Conservation (phyloP, 768 basidiomycete species). For the Termitomyces sp. region DNA sequence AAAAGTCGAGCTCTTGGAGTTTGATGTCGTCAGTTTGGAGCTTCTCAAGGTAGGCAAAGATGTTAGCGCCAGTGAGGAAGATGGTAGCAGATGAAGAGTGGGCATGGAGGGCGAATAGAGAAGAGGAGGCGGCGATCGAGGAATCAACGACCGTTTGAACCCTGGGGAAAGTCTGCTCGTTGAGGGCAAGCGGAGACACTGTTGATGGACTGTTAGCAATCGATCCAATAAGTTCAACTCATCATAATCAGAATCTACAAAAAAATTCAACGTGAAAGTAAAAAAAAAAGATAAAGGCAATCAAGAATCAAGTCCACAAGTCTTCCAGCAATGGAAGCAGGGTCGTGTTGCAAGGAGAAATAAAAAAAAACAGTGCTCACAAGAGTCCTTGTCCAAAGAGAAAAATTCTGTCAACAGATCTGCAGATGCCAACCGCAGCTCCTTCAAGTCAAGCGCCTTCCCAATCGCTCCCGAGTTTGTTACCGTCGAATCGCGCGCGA, state of each 20-base stretch:
- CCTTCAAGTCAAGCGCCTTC: slow-evolving; percentile 81
- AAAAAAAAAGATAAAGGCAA: not conserved
- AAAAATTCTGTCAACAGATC: slow-evolving; percentile 87
- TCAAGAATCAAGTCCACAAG: not conserved
- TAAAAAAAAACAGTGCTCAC: slow-evolving; percentile 37
- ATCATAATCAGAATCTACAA: not conserved
- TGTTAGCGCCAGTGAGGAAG: slow-evolving; percentile 75
- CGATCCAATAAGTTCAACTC: slow-evolving; percentile 12
- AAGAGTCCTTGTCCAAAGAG: slow-evolving; percentile 75
- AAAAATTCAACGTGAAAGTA: not conserved
- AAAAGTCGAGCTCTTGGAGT: slow-evolving; percentile 71
- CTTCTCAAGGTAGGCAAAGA: slow-evolving; percentile 62
- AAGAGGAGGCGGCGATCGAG: slow-evolving; percentile 64
- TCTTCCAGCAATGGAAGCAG: not conserved
- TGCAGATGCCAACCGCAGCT: slow-evolving; percentile 78
- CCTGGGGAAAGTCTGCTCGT: slow-evolving; percentile 56
- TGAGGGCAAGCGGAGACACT: slow-evolving; percentile 84
- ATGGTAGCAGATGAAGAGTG: slow-evolving; percentile 64
- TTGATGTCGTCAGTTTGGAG: slow-evolving; percentile 65
- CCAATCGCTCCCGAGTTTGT: slow-evolving; percentile 72
- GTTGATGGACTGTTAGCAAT: slow-evolving; percentile 7
- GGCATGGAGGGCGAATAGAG: slow-evolving; percentile 72
- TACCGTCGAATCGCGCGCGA: slow-evolving; percentile 83
- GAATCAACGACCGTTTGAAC: slow-evolving; percentile 74
- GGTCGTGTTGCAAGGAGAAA: not conserved